Percentiles rank a stretch among this genome's conserved stretches.
These are phyloP conservation scores for Entophlyctis luteolus DNA, from an alignment of 192 early-diverging fungal genomes.

Conservation along the genomic window DNA sequence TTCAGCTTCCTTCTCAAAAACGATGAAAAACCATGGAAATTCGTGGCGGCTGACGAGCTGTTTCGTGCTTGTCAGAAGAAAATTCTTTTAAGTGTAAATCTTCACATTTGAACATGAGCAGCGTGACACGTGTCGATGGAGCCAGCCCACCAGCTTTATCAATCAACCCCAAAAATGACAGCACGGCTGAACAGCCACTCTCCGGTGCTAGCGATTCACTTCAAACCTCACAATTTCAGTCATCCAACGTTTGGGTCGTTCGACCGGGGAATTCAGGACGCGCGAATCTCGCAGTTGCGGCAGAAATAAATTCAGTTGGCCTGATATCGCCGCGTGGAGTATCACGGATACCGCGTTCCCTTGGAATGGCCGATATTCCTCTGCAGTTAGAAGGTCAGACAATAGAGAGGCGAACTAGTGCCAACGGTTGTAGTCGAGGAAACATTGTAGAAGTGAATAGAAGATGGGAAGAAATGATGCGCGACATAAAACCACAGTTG, in stretches of 20 bases:
- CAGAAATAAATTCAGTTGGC: background rate
- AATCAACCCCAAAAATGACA: too few relatives aligned
- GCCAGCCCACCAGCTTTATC: too few relatives aligned
- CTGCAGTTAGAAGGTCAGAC: background rate
- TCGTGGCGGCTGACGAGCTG: too few relatives aligned
- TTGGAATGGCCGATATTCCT: conserved; percentile 5
- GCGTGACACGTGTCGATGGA: too few relatives aligned
- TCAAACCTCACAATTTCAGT: too few relatives aligned
- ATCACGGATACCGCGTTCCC: conserved; percentile 14
- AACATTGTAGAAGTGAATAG: conserved; percentile 16
- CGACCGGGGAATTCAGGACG: conserved; percentile 10
- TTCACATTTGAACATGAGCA: too few relatives aligned
- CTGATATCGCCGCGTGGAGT: background rate
- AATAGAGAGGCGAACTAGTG: background rate
- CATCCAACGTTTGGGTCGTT: conserved; percentile 26
- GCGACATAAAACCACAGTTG: background rate
- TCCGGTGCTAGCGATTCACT: too few relatives aligned
- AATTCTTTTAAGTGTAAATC: too few relatives aligned
- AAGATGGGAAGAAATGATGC: conserved; percentile 23
- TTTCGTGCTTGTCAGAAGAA: too few relatives aligned
- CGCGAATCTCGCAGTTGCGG: background rate
- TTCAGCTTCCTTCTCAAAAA: too few relatives aligned
- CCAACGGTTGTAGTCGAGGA: background rate
- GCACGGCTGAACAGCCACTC: too few relatives aligned
- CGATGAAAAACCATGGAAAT: too few relatives aligned